Evolutionary conservation across 1,139 yeast species (phyloP).

Genomic region (Blastobotrys serpentis): DNA sequence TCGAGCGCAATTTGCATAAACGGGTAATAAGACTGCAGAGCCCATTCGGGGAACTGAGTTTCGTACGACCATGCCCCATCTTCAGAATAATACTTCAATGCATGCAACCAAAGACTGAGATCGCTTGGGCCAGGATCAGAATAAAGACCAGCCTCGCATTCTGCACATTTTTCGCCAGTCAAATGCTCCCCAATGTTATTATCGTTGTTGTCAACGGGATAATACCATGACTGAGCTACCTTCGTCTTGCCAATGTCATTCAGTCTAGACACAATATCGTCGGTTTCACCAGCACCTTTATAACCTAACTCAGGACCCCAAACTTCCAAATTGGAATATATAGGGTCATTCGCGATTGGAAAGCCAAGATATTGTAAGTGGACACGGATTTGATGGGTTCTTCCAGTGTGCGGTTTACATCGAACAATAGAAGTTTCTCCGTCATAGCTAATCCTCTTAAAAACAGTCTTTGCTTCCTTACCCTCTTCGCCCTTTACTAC

Average conservation of each 20-base stretch:
- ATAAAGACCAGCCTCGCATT: conserved; percentile 71
- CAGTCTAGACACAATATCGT: conserved; percentile 48
- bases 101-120: conserved; percentile 86
- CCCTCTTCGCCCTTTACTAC: conserved; percentile 59
- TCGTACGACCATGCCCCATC: conserved; percentile 68
- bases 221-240: conserved; percentile 67
- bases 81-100: conserved; percentile 63
- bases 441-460: conserved; percentile 60
- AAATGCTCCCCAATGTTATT: conserved; percentile 55
- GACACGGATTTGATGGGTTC: conserved; percentile 93
- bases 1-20: conserved; percentile 64
- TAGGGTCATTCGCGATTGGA: conserved; percentile 94
- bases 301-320: conserved; percentile 71
- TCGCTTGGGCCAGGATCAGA: conserved; percentile 89
- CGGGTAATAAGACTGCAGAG: conserved; percentile 54
- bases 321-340: conserved; percentile 63
- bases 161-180: conserved; percentile 56
- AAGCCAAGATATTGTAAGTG: conserved; percentile 84
- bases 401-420: conserved; percentile 84
- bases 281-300: conserved; percentile 50
- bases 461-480: conserved; percentile 54
- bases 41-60: conserved; percentile 88
- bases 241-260: conserved; percentile 67
- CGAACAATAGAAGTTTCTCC: conserved; percentile 67
- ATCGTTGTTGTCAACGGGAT: conserved; percentile 17